Base-by-base conservation (phyloP, 768 basidiomycete genomes). In the Strobilomyces confusus region DNA sequence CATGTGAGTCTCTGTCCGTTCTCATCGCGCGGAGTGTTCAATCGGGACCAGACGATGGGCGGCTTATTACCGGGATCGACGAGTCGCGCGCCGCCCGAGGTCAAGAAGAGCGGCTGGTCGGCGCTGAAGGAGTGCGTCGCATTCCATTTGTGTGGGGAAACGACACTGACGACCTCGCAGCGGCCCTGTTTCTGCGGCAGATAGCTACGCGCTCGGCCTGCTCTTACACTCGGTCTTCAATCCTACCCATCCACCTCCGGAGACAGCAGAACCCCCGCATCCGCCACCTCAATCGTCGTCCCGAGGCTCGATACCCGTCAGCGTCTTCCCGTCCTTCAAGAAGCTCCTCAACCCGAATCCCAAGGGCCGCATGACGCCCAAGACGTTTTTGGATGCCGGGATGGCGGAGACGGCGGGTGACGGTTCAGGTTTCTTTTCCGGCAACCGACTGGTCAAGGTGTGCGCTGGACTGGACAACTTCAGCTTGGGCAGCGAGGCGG, bases 221-320 rank as follows among this genome's bases (percentile, higher is more conserved):
- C 79, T 98, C 47, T 76, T 95, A 23, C 89, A 93, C 70, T 73
- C 81, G 12, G 77, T 93, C 15, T 98, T 98, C 77, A 98, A 98
- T 69, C 90, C 92, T 1, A 73, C 78, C 1, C 79, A 82, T n/a
- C 86, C 87, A 11, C 76, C 80, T 6, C 87, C 87, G 8, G 75
- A 84, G 2, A 87, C 84, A 3, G 74, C 75, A 25, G 80, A 82
- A 42, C 86, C 83, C 1, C 93, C 86, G 8, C 90, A 87, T 68
- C 82, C 80, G n/a, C 84, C 87, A 0, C 92, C 89, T 12, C 73
- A 80, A n/a, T 75, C 83, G n/a, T 81, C 86, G 0, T 82, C 86
- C 2, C 81, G 88, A 5, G 94, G 92, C 2, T 64, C 79, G 6
- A 88, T 98, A 34, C 95, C 97, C 0, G 63, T 69, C 3, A 61